Base-by-base conservation (phyloP, 371 early-diverging fungal species). In the Apophysomyces variabilis region DNA sequence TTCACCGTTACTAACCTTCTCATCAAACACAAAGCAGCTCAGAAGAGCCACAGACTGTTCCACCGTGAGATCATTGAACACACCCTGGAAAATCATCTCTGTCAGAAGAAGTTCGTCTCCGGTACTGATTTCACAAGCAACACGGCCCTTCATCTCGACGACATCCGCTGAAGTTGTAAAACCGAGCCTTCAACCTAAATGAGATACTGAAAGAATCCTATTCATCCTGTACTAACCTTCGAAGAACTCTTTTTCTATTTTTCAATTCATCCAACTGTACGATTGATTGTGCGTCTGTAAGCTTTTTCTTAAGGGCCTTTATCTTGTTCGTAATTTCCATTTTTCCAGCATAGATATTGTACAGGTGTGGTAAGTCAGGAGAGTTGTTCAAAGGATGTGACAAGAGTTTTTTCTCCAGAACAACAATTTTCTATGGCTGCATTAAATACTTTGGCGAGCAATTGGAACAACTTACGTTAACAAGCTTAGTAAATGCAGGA, bases 51-150 rank as follows among this genome's bases (percentile, higher is more conserved):
- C 96, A 0, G 91, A 87, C 68, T 97, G 96, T 70, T 95, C 95
- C 1, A 92, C 90, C 0, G 92, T 86, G 64, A 99, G 81, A 62
- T 97, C 96, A 57, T 92, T 95, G 78, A 99, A 99, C 0, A 95
- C 94, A 66, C 99, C 97, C 76, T 98, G 95, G 83, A 99, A 97
- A 38, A 99, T 93, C 93, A 99, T 90, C 86, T 99, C 99, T 0
- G 99, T 99, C 64, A 99, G 80, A 60, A 99, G 66, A 41, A 99
- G 80, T 78, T 99, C 99, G 78, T 99, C 99, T 14, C 98, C 99
- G 4, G 95, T 88, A 36, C 94, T 94, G 65, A 99, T 97, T 83
- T 99, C 99, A 73, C 99, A 99, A 3, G 99, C 99, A 8, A 99
- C 98, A 66, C 99, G 93, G 38, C 99, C 99, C 82, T 99, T 99